Conservation (phyloP, 306 rosid genomes). For the Astragalus membranaceus region DNA sequence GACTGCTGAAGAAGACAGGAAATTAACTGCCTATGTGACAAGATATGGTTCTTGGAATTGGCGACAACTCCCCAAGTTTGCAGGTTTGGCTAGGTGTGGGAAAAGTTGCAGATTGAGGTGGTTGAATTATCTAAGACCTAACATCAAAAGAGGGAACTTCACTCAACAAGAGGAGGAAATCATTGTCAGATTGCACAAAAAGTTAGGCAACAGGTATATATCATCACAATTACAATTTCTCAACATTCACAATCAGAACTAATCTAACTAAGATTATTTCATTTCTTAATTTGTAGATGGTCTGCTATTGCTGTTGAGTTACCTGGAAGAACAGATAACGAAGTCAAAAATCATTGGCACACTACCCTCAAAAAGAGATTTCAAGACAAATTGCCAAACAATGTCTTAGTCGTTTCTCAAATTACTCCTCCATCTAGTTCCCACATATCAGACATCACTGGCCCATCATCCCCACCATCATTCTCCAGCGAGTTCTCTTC, state of each 20-base stretch:
- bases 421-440: not conserved
- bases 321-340: conserved; percentile 36
- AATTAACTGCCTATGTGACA: conserved; percentile 66
- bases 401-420: not conserved
- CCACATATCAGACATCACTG: conserved; percentile 3
- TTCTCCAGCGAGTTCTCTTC: conserved; percentile 8
- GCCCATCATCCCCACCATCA: not conserved
- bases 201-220: conserved; percentile 28
- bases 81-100: conserved; percentile 46
- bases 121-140: conserved; percentile 41
- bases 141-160: conserved; percentile 32
- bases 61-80: conserved; percentile 89
- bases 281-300: conserved; percentile 22
- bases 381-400: no score
- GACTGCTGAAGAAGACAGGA: conserved; percentile 75
- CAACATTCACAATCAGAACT: no score
- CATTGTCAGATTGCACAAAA: conserved; percentile 18
- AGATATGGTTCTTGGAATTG: conserved; percentile 84
- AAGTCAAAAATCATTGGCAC: conserved; percentile 44
- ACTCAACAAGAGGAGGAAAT: conserved; percentile 22
- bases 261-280: not conserved
- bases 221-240: not conserved
- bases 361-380: conserved; percentile 20
- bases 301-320: conserved; percentile 29
- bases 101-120: conserved; percentile 44